Percentiles rank a stretch among this genome's conserved stretches.
Conservation (phyloP, 2,329 filamentous ascomycete species). For the Apiospora hydei region DNA sequence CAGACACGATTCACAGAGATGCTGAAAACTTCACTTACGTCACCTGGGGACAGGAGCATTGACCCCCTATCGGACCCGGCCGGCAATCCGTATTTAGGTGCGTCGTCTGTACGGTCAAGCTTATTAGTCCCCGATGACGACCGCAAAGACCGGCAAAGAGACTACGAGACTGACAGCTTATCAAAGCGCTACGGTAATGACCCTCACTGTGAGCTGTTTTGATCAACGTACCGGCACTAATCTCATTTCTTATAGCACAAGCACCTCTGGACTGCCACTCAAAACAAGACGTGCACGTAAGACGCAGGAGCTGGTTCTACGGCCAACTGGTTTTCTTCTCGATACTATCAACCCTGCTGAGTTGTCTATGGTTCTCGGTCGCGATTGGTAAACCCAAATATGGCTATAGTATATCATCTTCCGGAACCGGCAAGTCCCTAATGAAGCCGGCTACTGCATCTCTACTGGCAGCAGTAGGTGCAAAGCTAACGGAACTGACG, state of each 20-base stretch:
- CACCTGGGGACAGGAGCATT: slow-evolving; percentile 28
- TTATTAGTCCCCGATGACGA: slow-evolving; percentile 25
- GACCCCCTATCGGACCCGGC: slow-evolving; percentile 24
- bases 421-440: slow-evolving; percentile 50
- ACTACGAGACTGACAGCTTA: slow-evolving; percentile 32
- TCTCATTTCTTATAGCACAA: slow-evolving; percentile 32
- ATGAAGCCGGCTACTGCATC: slow-evolving; percentile 70
- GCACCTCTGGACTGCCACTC: slow-evolving; percentile 40
- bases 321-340: slow-evolving; percentile 56
- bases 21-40: slow-evolving; percentile 32
- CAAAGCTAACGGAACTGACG: slow-evolving; percentile 79
- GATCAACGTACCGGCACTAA: neutral
- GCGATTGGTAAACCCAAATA: slow-evolving; percentile 70
- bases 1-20: slow-evolving; percentile 35
- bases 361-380: slow-evolving; percentile 70
- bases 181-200: slow-evolving; percentile 34
- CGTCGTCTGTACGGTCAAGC: slow-evolving; percentile 27
- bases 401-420: slow-evolving; percentile 60
- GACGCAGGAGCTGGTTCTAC: slow-evolving; percentile 55
- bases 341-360: slow-evolving; percentile 69
- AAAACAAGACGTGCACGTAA: slow-evolving; percentile 39
- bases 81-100: slow-evolving; percentile 28
- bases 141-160: slow-evolving; percentile 29
- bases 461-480: slow-evolving; percentile 71
- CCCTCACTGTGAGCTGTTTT: neutral